Percentiles rank a stretch among this genome's conserved stretches.
phyloP scores from a whole-genome alignment of 805 yeast species.

The Pichia deserticola region DNA sequence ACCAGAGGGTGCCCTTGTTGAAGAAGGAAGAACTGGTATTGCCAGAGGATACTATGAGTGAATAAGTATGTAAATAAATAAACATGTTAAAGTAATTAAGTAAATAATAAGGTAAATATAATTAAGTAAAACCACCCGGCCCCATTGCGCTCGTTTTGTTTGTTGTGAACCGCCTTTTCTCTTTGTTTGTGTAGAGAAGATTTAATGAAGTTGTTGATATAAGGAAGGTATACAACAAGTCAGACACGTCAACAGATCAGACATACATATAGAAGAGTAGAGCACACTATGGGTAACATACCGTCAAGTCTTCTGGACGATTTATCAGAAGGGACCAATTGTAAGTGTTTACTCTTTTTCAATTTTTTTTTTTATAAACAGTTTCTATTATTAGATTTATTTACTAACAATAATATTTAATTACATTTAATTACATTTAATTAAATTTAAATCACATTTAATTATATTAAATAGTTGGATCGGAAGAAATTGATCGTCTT shows the following conservation, averaged over 20 bases:
- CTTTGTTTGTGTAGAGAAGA: too few species aligned
- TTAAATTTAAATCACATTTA: too few species aligned
- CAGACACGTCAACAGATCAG: neutral
- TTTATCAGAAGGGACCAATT: conserved; percentile 74
- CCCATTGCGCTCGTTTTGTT: too few species aligned
- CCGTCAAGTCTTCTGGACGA: conserved; percentile 47
- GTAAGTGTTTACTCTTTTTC: conserved; percentile 26
- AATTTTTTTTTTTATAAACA: too few species aligned
- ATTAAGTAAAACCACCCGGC: too few species aligned
- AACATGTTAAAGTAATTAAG: neutral
- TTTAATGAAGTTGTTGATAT: too few species aligned
- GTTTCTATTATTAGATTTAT: too few species aligned
- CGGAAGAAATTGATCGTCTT: conserved; percentile 85
- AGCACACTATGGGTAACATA: conserved; percentile 27
- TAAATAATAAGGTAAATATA: too few species aligned
- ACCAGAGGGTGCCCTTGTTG: conserved; percentile 69
- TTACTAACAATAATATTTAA: neutral
- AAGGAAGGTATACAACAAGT: too few species aligned
- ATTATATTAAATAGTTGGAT: conserved; percentile 43
- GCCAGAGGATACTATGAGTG: conserved; percentile 70
- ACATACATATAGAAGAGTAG: neutral
- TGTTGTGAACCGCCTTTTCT: too few species aligned
- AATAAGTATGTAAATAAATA: neutral
- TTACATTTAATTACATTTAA: conserved; percentile 1
- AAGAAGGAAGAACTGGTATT: conserved; percentile 78